Evolutionary conservation across 2,329 filamentous ascomycete species (phyloP).

Genomic region (Bipolaris oryzae): DNA sequence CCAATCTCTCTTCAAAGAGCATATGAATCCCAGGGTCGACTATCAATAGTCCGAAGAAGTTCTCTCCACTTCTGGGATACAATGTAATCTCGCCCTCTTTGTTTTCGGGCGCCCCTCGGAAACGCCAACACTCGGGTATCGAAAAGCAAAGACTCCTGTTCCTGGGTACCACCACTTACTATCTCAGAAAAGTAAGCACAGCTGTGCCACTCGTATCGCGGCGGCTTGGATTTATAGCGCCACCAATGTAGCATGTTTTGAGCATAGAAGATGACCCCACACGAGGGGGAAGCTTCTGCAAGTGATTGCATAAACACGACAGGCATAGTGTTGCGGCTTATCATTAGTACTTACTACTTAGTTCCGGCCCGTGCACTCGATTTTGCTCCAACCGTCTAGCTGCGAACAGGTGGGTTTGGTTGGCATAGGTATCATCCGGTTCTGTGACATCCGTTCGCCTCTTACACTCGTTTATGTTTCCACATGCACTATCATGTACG

Average conservation of each 20-base stretch:
- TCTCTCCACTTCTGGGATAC: not conserved
- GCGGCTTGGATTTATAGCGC: no score
- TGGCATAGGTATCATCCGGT: no score
- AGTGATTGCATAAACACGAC: not conserved
- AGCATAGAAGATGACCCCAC: no score
- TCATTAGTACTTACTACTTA: not conserved
- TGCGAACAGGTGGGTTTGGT: not conserved
- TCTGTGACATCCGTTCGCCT: not conserved
- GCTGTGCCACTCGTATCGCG: no score
- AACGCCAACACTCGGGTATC: not conserved
- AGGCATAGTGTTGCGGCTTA: not conserved
- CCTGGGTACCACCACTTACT: no score
- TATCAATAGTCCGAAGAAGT: not conserved
- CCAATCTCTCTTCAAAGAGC: not conserved
- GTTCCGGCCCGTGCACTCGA: not conserved
- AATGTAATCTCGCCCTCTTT: not conserved
- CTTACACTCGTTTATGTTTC: no score
- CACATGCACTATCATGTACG: not conserved
- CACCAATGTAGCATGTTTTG: no score
- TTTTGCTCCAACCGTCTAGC: not conserved
- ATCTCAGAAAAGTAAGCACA: no score
- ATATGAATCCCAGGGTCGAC: no score
- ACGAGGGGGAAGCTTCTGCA: no score
- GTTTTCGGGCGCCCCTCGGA: not conserved
- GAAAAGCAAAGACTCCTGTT: no score